phyloP scores from a whole-genome alignment of 495 filamentous ascomycete genomes.

The Rostrohypoxylon terebratum region DNA sequence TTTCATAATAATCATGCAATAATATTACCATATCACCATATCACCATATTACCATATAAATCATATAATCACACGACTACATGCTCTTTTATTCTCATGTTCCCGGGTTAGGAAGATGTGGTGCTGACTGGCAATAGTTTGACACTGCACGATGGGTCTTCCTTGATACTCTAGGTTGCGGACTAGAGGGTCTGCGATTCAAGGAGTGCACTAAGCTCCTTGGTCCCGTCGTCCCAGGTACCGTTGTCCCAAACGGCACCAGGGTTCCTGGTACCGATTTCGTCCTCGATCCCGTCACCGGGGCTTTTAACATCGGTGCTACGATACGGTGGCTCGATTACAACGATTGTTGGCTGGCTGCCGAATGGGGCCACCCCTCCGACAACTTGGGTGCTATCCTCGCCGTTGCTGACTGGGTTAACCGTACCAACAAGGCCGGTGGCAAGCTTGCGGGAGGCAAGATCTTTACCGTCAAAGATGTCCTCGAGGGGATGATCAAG shows the following conservation, averaged over 20 bases:
- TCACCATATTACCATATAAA: too few species aligned
- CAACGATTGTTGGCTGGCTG: slow-evolving; percentile 99
- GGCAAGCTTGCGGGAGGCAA: slow-evolving; percentile 88
- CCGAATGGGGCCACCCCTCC: slow-evolving; percentile 98
- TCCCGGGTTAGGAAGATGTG: neutral
- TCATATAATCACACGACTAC: too few species aligned
- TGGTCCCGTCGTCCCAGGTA: slow-evolving; percentile 92
- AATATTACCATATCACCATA: too few species aligned
- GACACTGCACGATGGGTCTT: slow-evolving; percentile 92
- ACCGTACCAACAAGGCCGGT: slow-evolving; percentile 92
- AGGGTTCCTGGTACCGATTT: slow-evolving; percentile 93
- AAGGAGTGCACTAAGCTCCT: slow-evolving; percentile 95
- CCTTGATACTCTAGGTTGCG: slow-evolving; percentile 96
- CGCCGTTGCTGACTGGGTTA: slow-evolving; percentile 96
- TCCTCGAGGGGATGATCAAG: slow-evolving; percentile 99
- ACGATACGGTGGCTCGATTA: slow-evolving; percentile 99
- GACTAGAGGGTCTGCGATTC: slow-evolving; percentile 94
- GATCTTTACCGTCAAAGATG: slow-evolving; percentile 85
- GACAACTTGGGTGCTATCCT: slow-evolving; percentile 97
- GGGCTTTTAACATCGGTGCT: slow-evolving; percentile 97
- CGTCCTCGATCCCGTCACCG: slow-evolving; percentile 93
- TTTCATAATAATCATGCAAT: too few species aligned
- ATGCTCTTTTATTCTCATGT: neutral
- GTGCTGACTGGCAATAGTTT: slow-evolving; percentile 68
- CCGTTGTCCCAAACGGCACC: slow-evolving; percentile 91